phyloP scores from a whole-genome alignment of 192 early-diverging fungal species.

The Podila horticola region DNA sequence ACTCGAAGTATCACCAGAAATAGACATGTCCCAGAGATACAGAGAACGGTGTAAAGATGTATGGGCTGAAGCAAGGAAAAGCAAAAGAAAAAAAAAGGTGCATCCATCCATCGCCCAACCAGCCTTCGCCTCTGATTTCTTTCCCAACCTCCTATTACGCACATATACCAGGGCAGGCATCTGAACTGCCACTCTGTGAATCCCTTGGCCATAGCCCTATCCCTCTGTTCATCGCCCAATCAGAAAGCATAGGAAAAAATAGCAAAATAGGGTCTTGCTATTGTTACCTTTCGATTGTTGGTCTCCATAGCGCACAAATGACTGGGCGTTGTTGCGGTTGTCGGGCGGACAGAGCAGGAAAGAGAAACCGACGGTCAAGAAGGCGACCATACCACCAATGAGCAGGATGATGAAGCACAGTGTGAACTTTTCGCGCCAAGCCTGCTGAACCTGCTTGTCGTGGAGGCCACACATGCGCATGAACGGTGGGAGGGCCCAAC shows the following conservation, averaged over 20 bases:
- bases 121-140: too few species aligned
- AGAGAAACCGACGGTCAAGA: conserved; percentile 73
- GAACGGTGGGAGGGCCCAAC: conserved; percentile 67
- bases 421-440: conserved; percentile 76
- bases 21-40: too few species aligned
- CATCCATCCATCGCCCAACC: too few species aligned
- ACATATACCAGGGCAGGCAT: too few species aligned
- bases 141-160: too few species aligned
- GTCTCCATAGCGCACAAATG: conserved; percentile 51
- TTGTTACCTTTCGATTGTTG: conserved; percentile 22
- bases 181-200: too few species aligned
- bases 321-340: conserved; percentile 28
- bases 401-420: conserved; percentile 77
- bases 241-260: neutral
- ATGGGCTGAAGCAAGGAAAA: too few species aligned
- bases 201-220: neutral
- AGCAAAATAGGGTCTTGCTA: neutral
- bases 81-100: too few species aligned
- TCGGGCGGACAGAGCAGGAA: conserved; percentile 44
- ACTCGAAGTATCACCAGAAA: too few species aligned
- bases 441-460: conserved; percentile 68
- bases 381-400: conserved; percentile 75
- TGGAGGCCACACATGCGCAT: conserved; percentile 63
- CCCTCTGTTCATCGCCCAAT: neutral
- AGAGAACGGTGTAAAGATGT: too few species aligned